Evolutionary conservation across 768 basidiomycete species (phyloP).

Genomic region (Mrakia gelida): DNA sequence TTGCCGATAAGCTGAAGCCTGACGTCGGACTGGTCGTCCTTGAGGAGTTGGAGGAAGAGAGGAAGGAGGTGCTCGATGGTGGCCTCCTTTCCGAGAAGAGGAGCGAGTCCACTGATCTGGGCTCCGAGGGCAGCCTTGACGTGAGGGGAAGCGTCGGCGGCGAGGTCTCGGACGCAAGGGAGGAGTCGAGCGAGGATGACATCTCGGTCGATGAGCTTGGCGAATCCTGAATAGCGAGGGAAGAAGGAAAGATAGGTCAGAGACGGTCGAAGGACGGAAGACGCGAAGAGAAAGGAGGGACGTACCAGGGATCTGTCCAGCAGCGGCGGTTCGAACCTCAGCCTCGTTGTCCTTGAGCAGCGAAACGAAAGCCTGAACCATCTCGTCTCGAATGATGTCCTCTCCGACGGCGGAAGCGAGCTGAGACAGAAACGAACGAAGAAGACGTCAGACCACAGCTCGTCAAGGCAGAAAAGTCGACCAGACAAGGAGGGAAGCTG

Average conservation of each 20-base stretch:
- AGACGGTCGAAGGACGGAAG: neutral
- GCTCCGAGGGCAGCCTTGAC: conserved; percentile 93
- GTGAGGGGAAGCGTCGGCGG: conserved; percentile 91
- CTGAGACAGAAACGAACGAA: conserved; percentile 46
- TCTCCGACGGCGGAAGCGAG: conserved; percentile 85
- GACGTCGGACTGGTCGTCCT: conserved; percentile 98
- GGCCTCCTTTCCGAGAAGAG: conserved; percentile 83
- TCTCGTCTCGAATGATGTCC: conserved; percentile 86
- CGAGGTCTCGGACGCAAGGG: conserved; percentile 89
- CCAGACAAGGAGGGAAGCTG: neutral
- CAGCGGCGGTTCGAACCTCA: conserved; percentile 92
- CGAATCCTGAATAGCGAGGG: conserved; percentile 62
- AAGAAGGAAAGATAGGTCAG: neutral
- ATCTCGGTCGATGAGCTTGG: conserved; percentile 86
- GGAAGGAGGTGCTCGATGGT: conserved; percentile 96
- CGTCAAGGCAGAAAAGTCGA: neutral
- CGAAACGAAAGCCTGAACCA: conserved; percentile 87
- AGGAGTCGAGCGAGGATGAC: conserved; percentile 87
- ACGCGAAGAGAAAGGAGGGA: conserved; percentile 1
- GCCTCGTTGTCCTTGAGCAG: conserved; percentile 97
- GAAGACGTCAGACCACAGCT: neutral
- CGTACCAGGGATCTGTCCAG: conserved; percentile 92
- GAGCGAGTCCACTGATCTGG: conserved; percentile 93
- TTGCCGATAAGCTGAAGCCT: conserved; percentile 97
- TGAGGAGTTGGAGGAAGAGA: conserved; percentile 89